Conservation (phyloP, 2,329 filamentous ascomycete genomes). For the Penicillium sp. region DNA sequence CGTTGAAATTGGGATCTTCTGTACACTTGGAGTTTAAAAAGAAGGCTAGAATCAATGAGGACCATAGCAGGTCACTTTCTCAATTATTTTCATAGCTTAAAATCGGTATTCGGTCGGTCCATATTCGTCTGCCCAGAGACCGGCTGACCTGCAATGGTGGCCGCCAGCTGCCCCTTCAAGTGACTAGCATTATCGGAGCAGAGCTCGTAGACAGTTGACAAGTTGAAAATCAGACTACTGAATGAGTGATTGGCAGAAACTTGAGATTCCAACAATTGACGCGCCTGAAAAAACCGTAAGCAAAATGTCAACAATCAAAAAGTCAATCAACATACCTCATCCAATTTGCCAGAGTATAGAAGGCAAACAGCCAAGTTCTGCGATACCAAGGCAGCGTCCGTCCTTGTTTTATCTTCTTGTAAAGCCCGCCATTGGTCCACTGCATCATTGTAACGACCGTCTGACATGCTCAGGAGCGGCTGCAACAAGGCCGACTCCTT, state of each 20-base stretch:
- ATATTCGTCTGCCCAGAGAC: slow-evolving; percentile 59
- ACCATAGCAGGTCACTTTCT: slow-evolving; percentile 1
- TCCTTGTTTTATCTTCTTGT: slow-evolving; percentile 45
- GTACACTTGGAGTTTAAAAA: slow-evolving; percentile 11
- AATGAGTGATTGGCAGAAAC: slow-evolving; percentile 66
- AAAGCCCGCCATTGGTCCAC: slow-evolving; percentile 61
- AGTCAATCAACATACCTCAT: slow-evolving; percentile 55
- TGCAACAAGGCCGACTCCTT: slow-evolving; percentile 35
- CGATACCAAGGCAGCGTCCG: slow-evolving; percentile 66
- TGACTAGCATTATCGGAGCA: slow-evolving; percentile 74
- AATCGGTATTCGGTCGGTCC: slow-evolving; percentile 71
- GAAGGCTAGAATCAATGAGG: slow-evolving; percentile 10
- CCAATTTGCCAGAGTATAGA: slow-evolving; percentile 76
- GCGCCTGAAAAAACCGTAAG: slow-evolving; percentile 52
- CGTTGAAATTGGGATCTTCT: slow-evolving; percentile 2
- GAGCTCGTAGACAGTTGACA: slow-evolving; percentile 88
- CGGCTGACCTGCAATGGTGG: slow-evolving; percentile 64
- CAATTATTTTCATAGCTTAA: slow-evolving; percentile 62
- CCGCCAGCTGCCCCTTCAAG: slow-evolving; percentile 70
- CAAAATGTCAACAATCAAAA: neutral
- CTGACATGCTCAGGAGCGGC: slow-evolving; percentile 75
- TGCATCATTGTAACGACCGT: slow-evolving; percentile 69
- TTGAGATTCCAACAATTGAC: slow-evolving; percentile 65
- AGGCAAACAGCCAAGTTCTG: slow-evolving; percentile 85
- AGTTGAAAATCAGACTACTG: slow-evolving; percentile 80